A percentile compares a stretch with the other conserved stretches of the same genome.
These are phyloP conservation scores for Trichoderma simmonsii DNA, from an alignment of 2,329 filamentous ascomycete species.

Conservation along the genomic window DNA sequence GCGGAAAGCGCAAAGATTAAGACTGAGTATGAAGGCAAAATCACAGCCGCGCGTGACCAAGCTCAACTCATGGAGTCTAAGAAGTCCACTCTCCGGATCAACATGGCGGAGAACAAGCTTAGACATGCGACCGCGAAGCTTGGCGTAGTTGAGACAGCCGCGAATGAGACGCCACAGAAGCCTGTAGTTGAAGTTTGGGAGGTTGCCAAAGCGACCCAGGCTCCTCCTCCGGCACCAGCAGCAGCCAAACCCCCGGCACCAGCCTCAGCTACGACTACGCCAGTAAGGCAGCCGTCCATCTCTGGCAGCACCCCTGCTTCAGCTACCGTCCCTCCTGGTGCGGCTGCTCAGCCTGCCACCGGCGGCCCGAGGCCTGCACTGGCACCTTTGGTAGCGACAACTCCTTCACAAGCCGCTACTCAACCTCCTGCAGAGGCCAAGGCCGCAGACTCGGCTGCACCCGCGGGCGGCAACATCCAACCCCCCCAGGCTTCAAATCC, in stretches of 20 bases:
- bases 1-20: constrained; percentile 60
- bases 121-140: constrained; percentile 67
- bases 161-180: constrained; percentile 77
- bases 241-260: constrained; percentile 12
- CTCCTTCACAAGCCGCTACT: constrained; percentile 10
- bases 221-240: constrained; percentile 27
- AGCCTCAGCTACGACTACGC: constrained; percentile 23
- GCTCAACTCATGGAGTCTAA: constrained; percentile 72
- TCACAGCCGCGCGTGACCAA: constrained; percentile 54
- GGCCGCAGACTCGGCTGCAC: background rate
- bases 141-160: constrained; percentile 74
- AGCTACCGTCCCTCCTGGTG: background rate
- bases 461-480: constrained; percentile 24
- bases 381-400: background rate
- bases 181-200: constrained; percentile 86
- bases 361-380: constrained; percentile 21
- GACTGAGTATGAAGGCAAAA: constrained; percentile 54
- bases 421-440: background rate
- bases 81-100: constrained; percentile 70
- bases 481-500: constrained; percentile 31
- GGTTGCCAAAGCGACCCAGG: constrained; percentile 58
- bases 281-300: constrained; percentile 25
- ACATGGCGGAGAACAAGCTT: constrained; percentile 71
- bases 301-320: constrained; percentile 21
- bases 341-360: background rate